Base-by-base conservation (phyloP, 768 basidiomycete species). In the Pilatotrama ljubarskyi region DNA sequence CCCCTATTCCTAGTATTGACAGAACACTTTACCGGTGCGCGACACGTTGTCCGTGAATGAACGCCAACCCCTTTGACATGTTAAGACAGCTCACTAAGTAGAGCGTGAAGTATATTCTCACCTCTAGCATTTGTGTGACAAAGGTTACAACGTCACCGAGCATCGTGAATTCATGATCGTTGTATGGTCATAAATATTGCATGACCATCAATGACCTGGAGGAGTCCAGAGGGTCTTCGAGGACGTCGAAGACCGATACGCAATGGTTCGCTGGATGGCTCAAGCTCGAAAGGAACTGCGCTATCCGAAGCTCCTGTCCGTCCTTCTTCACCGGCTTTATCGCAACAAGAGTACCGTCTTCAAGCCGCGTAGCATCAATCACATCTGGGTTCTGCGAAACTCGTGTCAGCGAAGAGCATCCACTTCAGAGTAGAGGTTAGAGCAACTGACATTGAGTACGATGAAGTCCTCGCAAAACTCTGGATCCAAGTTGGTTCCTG, bases 131-230 rank as follows among this genome's bases (percentile, higher is more conserved):
- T 24, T 62, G 60, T 0, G 18, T 17, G 0, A 62, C 46, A 25
- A 67, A 65, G 4, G 59, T 55, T 1, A 67, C n/a, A 1, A 59
- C 59, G 22, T 69, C 68, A 9, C 69, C 70, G 8, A 70, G 42
- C 1, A 61, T 64, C 4, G 40, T 42, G 24, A 74, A 67, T 5
- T 46, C 57, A 0, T 73, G 73, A 18, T 70, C 51, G 47, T 74
- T 59, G 46, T 64, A 67, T 0, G 62, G 66, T 9, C 71, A 63
- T 10, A 74, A 50, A 20, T 63, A 65, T 1, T 71, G 62, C 59
- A 69, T 72, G 9, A 74, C 64, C 46, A 73, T 55, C 14, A 66
- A 48, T 0, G 44, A 46, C 8, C 6, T 48, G 5, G 24, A 26
- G 5, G 32, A 26, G 13, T 65, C 53, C 6, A 56, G 44, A 7